Conservation (phyloP, 2,329 filamentous ascomycete genomes). For the Mycosphaerella sp. region DNA sequence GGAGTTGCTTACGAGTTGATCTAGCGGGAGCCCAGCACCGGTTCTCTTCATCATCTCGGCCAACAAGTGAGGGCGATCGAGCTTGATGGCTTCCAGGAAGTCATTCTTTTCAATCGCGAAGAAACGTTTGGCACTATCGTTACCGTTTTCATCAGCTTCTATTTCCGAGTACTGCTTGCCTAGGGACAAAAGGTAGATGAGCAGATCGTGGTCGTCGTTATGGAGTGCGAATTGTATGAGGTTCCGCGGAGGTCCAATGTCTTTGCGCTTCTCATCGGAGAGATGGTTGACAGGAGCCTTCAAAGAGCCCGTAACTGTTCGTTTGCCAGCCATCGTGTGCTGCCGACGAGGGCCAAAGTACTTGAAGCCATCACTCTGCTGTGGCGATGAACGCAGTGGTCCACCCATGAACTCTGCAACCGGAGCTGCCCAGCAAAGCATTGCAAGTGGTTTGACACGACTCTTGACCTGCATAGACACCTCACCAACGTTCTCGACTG, state of each 20-base stretch:
- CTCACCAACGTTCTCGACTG: constrained; percentile 68
- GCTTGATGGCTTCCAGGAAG: constrained; percentile 40
- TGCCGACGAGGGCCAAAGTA: constrained; percentile 17
- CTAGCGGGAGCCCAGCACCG: constrained; percentile 64
- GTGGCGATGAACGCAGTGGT: constrained; percentile 13
- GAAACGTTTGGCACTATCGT: constrained; percentile 22
- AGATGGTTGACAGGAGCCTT: constrained; percentile 14
- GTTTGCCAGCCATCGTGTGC: constrained; percentile 15
- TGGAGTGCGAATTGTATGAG: constrained; percentile 34
- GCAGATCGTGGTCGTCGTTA: constrained; percentile 49
- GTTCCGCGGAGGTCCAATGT: constrained; percentile 14
- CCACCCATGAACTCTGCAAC: constrained; percentile 13
- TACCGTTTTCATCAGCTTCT: constrained; percentile 9
- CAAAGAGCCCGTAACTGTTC: constrained; percentile 17
- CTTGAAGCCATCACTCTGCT: constrained; percentile 13
- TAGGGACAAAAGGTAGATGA: constrained; percentile 55
- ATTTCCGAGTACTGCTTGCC: constrained; percentile 41
- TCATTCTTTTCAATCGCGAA: constrained; percentile 25
- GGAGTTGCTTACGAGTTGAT: constrained; percentile 59
- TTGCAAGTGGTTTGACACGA: constrained; percentile 47
- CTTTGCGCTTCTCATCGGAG: constrained; percentile 12
- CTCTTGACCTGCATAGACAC: constrained; percentile 64
- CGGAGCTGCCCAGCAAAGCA: constrained; percentile 42
- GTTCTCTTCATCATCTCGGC: constrained; percentile 59
- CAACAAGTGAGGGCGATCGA: constrained; percentile 52